Evolutionary conservation across 1,284 basidiomycete genomes (phyloP).

Genomic region (Anthracocystis walkeri): DNA sequence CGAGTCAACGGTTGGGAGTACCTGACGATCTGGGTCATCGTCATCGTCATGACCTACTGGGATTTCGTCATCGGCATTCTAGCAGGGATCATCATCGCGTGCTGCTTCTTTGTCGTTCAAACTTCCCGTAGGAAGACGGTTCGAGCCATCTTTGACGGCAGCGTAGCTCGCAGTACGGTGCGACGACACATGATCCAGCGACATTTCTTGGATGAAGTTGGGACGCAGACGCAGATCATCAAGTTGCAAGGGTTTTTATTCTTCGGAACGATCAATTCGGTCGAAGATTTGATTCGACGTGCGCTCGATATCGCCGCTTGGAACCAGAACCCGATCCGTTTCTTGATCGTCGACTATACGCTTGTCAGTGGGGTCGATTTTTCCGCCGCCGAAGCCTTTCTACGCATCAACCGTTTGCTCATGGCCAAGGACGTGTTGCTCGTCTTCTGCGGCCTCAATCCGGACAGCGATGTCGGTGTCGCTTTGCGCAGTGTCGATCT

Average conservation of each 20-base stretch:
- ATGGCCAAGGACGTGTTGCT: constrained; percentile 81
- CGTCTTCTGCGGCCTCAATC: constrained; percentile 83
- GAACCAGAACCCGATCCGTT: constrained; percentile 84
- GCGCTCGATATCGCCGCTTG: constrained; percentile 82
- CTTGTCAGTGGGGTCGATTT: constrained; percentile 92
- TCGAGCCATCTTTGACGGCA: constrained; percentile 65
- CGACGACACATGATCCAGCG: constrained; percentile 88
- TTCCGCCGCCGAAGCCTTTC: constrained; percentile 93
- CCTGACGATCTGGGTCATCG: constrained; percentile 73
- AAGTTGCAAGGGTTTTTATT: constrained; percentile 91
- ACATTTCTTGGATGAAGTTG: constrained; percentile 88
- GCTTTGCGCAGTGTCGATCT: constrained; percentile 75
- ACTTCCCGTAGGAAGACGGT: constrained; percentile 77
- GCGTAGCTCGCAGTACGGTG: constrained; percentile 80
- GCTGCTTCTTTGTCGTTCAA: constrained; percentile 95
- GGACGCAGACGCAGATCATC: constrained; percentile 89
- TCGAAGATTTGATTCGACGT: constrained; percentile 81
- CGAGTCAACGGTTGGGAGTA: constrained; percentile 75
- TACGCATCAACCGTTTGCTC: constrained; percentile 87
- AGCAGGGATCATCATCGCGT: constrained; percentile 90
- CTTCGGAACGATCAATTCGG: constrained; percentile 91
- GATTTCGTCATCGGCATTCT: constrained; percentile 90
- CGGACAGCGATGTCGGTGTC: constrained; percentile 65
- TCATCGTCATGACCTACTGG: constrained; percentile 78
- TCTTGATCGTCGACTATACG: constrained; percentile 75